phyloP scores from a whole-genome alignment of 768 basidiomycete species.

The Leccinum sublutescens region DNA sequence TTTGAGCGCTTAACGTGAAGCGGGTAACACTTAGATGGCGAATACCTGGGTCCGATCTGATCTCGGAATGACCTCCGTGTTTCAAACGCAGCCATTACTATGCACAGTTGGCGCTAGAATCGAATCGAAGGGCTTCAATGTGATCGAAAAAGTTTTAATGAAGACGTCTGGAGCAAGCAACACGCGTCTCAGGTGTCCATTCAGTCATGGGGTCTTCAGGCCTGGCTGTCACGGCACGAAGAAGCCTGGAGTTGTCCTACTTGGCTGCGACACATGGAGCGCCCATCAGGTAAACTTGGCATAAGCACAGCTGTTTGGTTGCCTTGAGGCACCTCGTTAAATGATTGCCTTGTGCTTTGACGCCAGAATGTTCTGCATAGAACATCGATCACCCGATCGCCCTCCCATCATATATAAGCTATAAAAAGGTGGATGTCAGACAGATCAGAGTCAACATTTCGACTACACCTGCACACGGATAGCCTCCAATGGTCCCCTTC shows the following conservation, averaged over 20 bases:
- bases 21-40: not conserved
- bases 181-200: not conserved
- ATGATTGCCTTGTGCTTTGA: not conserved
- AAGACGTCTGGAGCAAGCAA: not conserved
- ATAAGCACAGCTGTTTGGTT: not conserved
- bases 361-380: constrained; percentile 1
- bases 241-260: not conserved
- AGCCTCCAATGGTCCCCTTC: constrained; percentile 18
- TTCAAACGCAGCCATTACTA: not conserved
- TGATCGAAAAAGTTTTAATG: not conserved
- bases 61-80: constrained; percentile 5
- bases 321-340: not conserved
- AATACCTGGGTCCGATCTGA: not conserved
- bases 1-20: not conserved
- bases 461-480: not conserved
- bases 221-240: constrained; percentile 13
- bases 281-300: not conserved
- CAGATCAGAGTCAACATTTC: not conserved
- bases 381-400: not conserved
- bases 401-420: not conserved
- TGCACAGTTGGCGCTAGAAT: not conserved
- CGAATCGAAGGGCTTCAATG: not conserved
- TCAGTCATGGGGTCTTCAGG: not conserved
- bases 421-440: constrained; percentile 16
- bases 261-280: not conserved